Percentiles rank a stretch among this genome's conserved stretches.
Evolutionary conservation across 768 basidiomycete genomes (phyloP).

Genomic region (Mrakia gelida): DNA sequence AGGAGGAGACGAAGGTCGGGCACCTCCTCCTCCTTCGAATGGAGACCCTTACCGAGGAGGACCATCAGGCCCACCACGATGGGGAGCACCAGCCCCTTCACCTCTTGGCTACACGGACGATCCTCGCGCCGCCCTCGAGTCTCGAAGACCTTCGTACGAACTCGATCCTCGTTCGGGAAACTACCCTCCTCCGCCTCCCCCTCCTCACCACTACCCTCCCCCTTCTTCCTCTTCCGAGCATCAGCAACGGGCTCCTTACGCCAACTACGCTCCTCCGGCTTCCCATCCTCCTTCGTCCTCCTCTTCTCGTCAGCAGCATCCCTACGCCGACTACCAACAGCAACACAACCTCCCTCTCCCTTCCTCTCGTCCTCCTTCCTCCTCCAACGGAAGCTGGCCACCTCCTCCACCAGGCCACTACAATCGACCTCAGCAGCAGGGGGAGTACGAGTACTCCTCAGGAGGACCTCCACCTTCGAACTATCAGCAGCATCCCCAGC

Average conservation of each 20-base stretch:
- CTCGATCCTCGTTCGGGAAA: neutral
- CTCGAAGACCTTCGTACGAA: neutral
- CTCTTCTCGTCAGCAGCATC: neutral
- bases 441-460: neutral
- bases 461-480: neutral
- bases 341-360: slow-evolving; percentile 4
- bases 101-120: neutral
- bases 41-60: slow-evolving; percentile 2
- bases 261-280: neutral
- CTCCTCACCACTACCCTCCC: slow-evolving; percentile 8
- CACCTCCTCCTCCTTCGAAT: neutral
- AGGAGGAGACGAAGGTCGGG: neutral
- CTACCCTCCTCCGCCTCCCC: neutral
- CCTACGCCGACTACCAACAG: neutral
- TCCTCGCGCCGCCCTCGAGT: neutral
- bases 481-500: neutral
- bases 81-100: neutral
- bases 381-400: neutral
- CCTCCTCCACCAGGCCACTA: neutral
- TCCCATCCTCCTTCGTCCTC: neutral
- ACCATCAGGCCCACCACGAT: neutral
- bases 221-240: neutral
- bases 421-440: neutral
- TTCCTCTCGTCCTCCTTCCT: neutral
- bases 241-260: neutral